Conservation (phyloP, 1,139 yeast species). For the Suhomyces bribrorum region DNA sequence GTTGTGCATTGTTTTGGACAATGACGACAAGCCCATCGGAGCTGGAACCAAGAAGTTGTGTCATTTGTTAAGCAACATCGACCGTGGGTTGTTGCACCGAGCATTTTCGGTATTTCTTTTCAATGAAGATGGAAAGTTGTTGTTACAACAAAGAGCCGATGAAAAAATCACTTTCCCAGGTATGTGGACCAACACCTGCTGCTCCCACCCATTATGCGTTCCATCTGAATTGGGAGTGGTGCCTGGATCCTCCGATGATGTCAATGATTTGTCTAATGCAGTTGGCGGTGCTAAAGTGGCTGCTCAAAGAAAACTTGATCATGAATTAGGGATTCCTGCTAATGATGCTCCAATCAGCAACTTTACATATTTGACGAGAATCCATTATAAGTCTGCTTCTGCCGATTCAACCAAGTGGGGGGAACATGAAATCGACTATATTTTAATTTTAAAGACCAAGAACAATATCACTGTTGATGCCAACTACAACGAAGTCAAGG, state of each 20-base stretch:
- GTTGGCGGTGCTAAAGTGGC: slow-evolving; percentile 82
- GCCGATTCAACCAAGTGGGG: slow-evolving; percentile 82
- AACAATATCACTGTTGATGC: slow-evolving; percentile 53
- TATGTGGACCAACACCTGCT: slow-evolving; percentile 98
- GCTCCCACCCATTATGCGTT: slow-evolving; percentile 93
- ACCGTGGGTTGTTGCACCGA: slow-evolving; percentile 84
- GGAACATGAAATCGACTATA: slow-evolving; percentile 96
- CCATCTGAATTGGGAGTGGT: slow-evolving; percentile 71
- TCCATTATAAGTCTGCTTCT: slow-evolving; percentile 89
- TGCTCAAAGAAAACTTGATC: slow-evolving; percentile 88
- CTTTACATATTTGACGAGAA: slow-evolving; percentile 85
- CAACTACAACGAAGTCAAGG: slow-evolving; percentile 83
- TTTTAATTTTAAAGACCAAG: slow-evolving; percentile 69
- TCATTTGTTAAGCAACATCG: slow-evolving; percentile 86
- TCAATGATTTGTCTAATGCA: slow-evolving; percentile 50
- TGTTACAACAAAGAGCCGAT: slow-evolving; percentile 91
- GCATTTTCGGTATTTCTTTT: slow-evolving; percentile 94
- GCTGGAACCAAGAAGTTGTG: slow-evolving; percentile 93
- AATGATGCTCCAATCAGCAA: slow-evolving; percentile 62
- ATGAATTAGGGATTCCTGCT: slow-evolving; percentile 84
- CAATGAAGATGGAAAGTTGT: slow-evolving; percentile 70
- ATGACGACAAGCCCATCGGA: slow-evolving; percentile 83
- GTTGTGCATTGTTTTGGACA: slow-evolving; percentile 89
- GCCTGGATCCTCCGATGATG: slow-evolving; percentile 27
- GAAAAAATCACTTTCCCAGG: slow-evolving; percentile 95